Evolutionary conservation across 306 rosid species (phyloP).

Genomic region (Canavalia ensiformis): DNA sequence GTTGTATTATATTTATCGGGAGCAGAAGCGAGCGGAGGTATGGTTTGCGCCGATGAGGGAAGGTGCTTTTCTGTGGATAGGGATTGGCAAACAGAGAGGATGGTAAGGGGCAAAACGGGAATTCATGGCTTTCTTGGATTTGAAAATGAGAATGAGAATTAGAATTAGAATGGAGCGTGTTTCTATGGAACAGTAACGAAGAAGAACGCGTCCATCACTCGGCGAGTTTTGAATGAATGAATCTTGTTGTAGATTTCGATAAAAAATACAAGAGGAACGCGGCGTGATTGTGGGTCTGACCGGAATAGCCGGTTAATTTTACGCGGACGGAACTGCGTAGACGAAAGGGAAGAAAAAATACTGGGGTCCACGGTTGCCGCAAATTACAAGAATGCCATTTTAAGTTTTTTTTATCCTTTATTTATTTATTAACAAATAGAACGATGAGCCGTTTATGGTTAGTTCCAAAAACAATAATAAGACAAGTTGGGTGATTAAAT

Average conservation of each 20-base stretch:
- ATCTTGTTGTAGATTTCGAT: neutral
- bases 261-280: slow-evolving; percentile 21
- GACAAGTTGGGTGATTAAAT: slow-evolving; percentile 9
- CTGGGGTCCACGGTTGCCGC: neutral
- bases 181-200: slow-evolving; percentile 42
- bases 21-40: slow-evolving; percentile 90
- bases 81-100: slow-evolving; percentile 49
- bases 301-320: slow-evolving; percentile 41
- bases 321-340: slow-evolving; percentile 43
- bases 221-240: slow-evolving; percentile 23
- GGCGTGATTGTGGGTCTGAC: slow-evolving; percentile 31
- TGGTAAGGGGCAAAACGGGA: slow-evolving; percentile 56
- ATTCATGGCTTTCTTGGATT: slow-evolving; percentile 53
- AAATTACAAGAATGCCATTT: slow-evolving; percentile 35
- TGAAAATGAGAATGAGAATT: neutral
- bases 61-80: slow-evolving; percentile 31
- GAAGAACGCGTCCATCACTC: slow-evolving; percentile 44
- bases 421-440: neutral
- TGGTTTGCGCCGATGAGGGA: slow-evolving; percentile 85
- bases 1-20: slow-evolving; percentile 52
- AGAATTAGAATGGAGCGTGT: neutral
- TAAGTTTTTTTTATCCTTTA: neutral
- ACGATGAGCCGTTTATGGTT: neutral
- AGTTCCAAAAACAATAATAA: neutral
- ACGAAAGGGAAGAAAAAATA: neutral